Conservation (phyloP, 257 asterid species). For the Solanum dulcamara region DNA sequence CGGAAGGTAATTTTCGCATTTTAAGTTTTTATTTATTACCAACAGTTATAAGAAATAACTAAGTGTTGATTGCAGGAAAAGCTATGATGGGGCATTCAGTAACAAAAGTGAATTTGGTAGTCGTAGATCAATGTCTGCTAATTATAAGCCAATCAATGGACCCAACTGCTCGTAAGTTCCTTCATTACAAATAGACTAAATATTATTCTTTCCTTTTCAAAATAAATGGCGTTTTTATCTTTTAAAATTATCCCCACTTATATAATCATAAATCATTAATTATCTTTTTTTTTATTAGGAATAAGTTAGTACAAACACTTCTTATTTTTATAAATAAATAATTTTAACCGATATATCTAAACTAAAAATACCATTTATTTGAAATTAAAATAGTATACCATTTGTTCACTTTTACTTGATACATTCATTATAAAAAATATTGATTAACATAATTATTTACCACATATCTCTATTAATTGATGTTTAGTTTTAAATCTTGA, state of each 20-base stretch:
- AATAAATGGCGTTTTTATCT: not conserved
- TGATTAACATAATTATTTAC: not conserved
- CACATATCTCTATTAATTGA: not conserved
- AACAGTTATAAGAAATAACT: too few relatives aligned
- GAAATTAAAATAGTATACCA: not conserved
- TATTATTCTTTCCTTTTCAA: not conserved
- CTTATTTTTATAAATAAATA: not conserved
- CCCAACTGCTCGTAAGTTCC: constrained; percentile 76
- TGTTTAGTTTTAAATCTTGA: not conserved
- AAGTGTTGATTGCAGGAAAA: constrained; percentile 26
- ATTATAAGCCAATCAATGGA: constrained; percentile 39
- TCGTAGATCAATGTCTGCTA: constrained; percentile 22
- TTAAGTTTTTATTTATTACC: not conserved
- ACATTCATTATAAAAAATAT: not conserved
- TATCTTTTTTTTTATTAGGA: not conserved
- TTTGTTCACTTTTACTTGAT: not conserved
- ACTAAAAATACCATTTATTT: not conserved
- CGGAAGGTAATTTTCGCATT: constrained; percentile 21
- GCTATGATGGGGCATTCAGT: constrained; percentile 53
- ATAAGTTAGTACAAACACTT: not conserved
- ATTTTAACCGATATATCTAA: not conserved
- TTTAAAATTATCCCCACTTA: not conserved
- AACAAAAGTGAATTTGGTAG: constrained; percentile 28
- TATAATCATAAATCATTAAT: not conserved
- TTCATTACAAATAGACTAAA: not conserved